Percentiles rank a stretch among this genome's conserved stretches.
phyloP scores from a whole-genome alignment of 208 protist genomes.

The Wallacemonas collosoma region DNA sequence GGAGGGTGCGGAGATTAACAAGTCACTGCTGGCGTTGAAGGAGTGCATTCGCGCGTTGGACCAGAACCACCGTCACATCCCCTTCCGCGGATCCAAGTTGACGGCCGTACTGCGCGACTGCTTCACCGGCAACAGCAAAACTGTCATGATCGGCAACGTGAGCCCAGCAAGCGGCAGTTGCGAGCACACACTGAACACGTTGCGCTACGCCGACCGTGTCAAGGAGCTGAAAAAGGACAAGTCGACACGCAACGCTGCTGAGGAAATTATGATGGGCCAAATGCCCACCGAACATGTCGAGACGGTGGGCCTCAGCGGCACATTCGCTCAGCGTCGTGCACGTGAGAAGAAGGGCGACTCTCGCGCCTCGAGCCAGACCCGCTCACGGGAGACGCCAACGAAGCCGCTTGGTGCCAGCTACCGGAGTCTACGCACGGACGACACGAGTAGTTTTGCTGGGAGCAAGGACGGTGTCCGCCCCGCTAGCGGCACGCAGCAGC shows the following conservation, averaged over 20 bases:
- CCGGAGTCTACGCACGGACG: slow-evolving; percentile 31
- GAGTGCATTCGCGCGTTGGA: slow-evolving; percentile 90
- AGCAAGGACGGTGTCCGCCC: slow-evolving; percentile 33
- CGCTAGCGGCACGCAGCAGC: slow-evolving; percentile 3
- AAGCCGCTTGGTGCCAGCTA: slow-evolving; percentile 36
- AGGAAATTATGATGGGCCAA: slow-evolving; percentile 94
- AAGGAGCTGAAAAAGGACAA: slow-evolving; percentile 95
- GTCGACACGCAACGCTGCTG: slow-evolving; percentile 65
- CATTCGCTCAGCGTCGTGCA: slow-evolving; percentile 83
- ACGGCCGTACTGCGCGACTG: slow-evolving; percentile 92
- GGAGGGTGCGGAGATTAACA: slow-evolving; percentile 92
- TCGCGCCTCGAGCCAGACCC: slow-evolving; percentile 56
- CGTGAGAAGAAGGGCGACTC: slow-evolving; percentile 52
- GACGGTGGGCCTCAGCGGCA: slow-evolving; percentile 70
- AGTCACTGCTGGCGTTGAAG: slow-evolving; percentile 88
- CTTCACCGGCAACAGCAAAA: slow-evolving; percentile 92
- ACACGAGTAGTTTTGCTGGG: slow-evolving; percentile 40
- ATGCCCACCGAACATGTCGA: slow-evolving; percentile 90
- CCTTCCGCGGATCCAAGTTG: slow-evolving; percentile 93
- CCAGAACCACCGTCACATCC: slow-evolving; percentile 86
- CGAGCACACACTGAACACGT: slow-evolving; percentile 85
- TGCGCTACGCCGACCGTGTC: slow-evolving; percentile 86
- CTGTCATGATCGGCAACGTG: slow-evolving; percentile 95
- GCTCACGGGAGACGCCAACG: slow-evolving; percentile 62
- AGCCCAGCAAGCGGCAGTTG: slow-evolving; percentile 82